Base-by-base conservation (phyloP, 768 basidiomycete species). In the Leccinum variicolor region DNA sequence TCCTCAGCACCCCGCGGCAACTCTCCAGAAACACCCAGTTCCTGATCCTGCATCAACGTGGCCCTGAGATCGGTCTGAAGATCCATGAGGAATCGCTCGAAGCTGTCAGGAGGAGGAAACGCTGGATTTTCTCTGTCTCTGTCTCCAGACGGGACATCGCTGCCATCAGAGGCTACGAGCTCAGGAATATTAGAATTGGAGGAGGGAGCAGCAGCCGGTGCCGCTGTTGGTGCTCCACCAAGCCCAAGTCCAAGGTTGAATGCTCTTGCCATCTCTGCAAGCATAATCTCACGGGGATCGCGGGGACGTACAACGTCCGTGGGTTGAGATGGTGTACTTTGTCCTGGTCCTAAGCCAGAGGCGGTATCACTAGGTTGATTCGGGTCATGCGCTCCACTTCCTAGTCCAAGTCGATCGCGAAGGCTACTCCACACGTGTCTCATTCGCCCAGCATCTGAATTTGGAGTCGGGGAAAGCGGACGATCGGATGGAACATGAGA, bases 51-150 rank as follows among this genome's bases (percentile, higher is more conserved):
- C 25, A 80, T 81, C 58, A 93, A 69, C 9, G 86, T 85, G 6
- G 76, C 71, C 55, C 91, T 75, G 54, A 93, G 73, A 69, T 92
- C 91, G 17, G 79, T 74, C 70, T 92, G 92, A 53, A 92, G 66
- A 71, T 92, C 89, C 47, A 89, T 74, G 62, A 93, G 73, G 76
- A 93, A 93, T 28, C 88, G 80, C 66, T 92, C 90, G 64, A 93
- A 93, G 64, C 84, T 86, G 57, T 85, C 86, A 64, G 87, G 87
- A 0, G 77, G 72, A 8, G 81, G 79, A 13, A 71, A 59, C 0
- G 67, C 52, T 5, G 63, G n/a, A 28, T 58, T 55, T 55, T 62
- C 63, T 34, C 50, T 50, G 2, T 67, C 58, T 52, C 59, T 54
- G 11, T 56, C 68, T 25, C 56, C 54, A 26, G 55, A 25, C 13